Evolutionary conservation across 2,329 filamentous ascomycete species (phyloP), one percentile per base, ranked within the genome.

Genomic region (Diplodia corticola): DNA sequence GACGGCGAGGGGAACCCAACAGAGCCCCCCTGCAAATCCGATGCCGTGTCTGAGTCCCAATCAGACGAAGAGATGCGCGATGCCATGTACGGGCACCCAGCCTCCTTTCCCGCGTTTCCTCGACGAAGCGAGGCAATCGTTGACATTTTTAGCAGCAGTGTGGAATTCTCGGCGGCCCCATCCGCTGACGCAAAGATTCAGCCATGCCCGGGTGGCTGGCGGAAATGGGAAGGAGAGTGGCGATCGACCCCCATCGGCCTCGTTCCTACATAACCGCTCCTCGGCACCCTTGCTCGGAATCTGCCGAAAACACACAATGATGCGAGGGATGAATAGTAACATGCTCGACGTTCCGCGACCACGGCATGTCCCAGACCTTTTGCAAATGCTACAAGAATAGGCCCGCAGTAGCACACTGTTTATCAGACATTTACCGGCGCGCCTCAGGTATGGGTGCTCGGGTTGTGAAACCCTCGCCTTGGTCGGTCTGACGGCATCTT

Each of bases 211-310:
- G 17, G 46, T 22, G 75, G 75, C 28, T 74, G 74, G 61, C 68
- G 68, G 63, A 78, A 76, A 65, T 70, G 71, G 37, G 24, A 75
- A 28, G 76, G 75, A 3, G 55, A 74, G 60, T 77, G 75, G 76
- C 75, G 71, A 67, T 67, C 70, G 0, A 70, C 65, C 57, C 74
- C 74, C 2, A 76, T 78, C 64, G 76, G 76, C 7, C 69, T 70
- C 68, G 13, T 76, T 33, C 69, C 72, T 44, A 37, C 63, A 33
- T 65, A 48, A 57, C 40, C 55, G 37, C 26, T 13, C 57, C 20
- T 37, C 22, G 24, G 28, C 17, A 20, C 17, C 17, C 37, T 22
- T 33, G 17, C 55, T 26, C 55, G 55, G 33, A 30, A 48, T 35
- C 48, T 61, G 49, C 30, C 57, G 57, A 61, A 49, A 30, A 44